Evolutionary conservation across 495 filamentous ascomycete genomes (phyloP), one percentile per base, ranked within the genome.

Genomic region (Hypoxylon perforatum): DNA sequence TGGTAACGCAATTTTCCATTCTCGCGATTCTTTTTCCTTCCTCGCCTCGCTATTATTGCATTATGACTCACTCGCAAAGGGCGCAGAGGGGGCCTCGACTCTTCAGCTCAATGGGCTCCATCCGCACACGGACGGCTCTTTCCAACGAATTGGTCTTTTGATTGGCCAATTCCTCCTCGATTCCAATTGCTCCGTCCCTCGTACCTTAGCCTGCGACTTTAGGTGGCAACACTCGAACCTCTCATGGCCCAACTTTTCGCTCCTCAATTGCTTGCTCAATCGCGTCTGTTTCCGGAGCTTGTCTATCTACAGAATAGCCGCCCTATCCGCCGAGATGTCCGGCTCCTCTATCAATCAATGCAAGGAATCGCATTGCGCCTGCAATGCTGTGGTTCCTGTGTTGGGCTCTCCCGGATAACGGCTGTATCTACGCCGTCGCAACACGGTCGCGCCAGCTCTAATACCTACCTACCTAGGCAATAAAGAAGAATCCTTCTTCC

Each of bases 111-210:
- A 57, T 59, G 1, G 44, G 62, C 67, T 57, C 52, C 61, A 63
- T 57, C 65, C 70, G 70, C 63, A 60, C 55, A 71, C 49, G 41
- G 54, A 51, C 60, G 55, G 57, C 49, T 15, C 15, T 30, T 11
- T 57, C 44, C 19, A 45, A n/a, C 15, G 41, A 74, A 72, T 74
- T 65, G 50, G 15, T 3, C 14, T 35, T 30, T 25, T 53, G 14
- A 72, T 74, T 74, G 72, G 72, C 19, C 72, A 74, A 74, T 74
- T 72, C 51, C 30, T 45, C 44, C 42, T 58, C 52, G 14, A 38
- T 68, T 39, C 55, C 30, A 57, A 49, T 59, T 55, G 30, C 41
- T 54, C 35, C 47, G 23, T 58, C 36, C 18, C 39, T 56, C 21
- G n/a, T n/a, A 48, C 47, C 28, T 47, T 38, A 39, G 65, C 65